Conservation (phyloP, 1,139 yeast species). For the Diutina mesorugosa region DNA sequence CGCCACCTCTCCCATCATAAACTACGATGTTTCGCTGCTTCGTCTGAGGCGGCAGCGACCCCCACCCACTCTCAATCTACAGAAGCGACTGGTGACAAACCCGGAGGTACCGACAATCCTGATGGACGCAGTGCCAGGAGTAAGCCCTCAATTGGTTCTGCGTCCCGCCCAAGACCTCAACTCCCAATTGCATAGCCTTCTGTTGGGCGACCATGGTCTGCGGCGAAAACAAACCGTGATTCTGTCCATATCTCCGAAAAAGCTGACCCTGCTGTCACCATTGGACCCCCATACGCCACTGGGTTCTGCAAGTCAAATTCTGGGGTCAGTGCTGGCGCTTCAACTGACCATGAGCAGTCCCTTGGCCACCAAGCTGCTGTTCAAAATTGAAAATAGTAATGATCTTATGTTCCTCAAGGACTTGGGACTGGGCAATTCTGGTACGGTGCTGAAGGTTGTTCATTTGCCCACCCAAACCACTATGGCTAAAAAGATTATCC, state of each 20-base stretch:
- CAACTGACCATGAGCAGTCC: slow-evolving; percentile 13
- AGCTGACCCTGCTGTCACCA: slow-evolving; percentile 13
- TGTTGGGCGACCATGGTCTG: slow-evolving; percentile 13
- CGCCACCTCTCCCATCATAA: not conserved
- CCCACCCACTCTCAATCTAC: slow-evolving; percentile 3
- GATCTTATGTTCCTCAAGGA: slow-evolving; percentile 67
- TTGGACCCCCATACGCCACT: slow-evolving; percentile 3
- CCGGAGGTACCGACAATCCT: slow-evolving; percentile 17
- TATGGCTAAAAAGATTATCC: slow-evolving; percentile 86
- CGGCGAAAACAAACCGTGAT: slow-evolving; percentile 23
- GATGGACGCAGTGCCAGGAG: slow-evolving; percentile 11
- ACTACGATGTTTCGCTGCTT: not conserved
- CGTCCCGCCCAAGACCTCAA: not conserved
- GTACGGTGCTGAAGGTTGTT: slow-evolving; percentile 77
- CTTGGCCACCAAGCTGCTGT: slow-evolving; percentile 19
- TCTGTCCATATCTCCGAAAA: slow-evolving; percentile 32
- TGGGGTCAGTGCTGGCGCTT: not conserved
- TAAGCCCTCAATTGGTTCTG: not conserved
- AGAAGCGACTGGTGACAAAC: slow-evolving; percentile 8
- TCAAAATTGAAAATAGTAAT: slow-evolving; percentile 38
- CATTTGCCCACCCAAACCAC: slow-evolving; percentile 81
- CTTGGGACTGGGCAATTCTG: slow-evolving; percentile 90
- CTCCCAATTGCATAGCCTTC: not conserved
- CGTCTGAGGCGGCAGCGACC: slow-evolving; percentile 1
- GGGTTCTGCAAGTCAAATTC: slow-evolving; percentile 12